Conservation (phyloP, 352 stramenopile genomes). For the Globisporangium carolinianum region DNA sequence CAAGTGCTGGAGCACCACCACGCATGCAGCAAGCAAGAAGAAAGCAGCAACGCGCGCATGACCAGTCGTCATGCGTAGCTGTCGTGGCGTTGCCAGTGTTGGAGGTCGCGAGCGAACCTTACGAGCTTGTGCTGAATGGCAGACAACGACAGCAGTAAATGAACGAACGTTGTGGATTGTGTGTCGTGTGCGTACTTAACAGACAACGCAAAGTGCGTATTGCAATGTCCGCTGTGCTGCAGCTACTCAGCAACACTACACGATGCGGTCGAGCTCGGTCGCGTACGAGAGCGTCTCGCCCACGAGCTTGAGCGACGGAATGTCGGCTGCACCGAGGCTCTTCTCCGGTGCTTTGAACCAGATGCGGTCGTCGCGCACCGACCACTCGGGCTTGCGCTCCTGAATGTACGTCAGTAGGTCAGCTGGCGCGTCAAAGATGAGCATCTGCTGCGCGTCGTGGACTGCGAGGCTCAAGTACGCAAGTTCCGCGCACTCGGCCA, state of each 20-base stretch:
- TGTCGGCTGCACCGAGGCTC: constrained; percentile 82
- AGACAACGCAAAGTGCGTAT: no score
- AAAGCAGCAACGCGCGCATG: constrained; percentile 19
- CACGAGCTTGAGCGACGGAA: constrained; percentile 93
- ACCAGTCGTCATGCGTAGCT: background rate
- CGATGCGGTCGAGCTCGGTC: constrained; percentile 92
- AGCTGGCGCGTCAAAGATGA: constrained; percentile 85
- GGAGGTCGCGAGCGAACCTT: no score
- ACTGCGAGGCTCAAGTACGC: constrained; percentile 88
- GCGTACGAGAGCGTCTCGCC: constrained; percentile 94
- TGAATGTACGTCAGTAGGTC: constrained; percentile 86
- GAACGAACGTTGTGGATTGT: no score
- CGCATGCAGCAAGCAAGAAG: constrained; percentile 21
- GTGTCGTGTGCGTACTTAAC: no score
- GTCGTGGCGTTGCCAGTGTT: no score
- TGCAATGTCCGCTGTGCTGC: no score
- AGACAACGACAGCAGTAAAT: no score
- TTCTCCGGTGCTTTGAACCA: constrained; percentile 90
- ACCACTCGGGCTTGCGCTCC: constrained; percentile 88
- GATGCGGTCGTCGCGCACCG: constrained; percentile 71
- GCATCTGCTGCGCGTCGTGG: constrained; percentile 86
- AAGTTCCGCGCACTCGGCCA: constrained; percentile 94
- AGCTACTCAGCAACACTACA: constrained; percentile 32
- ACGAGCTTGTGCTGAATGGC: no score
- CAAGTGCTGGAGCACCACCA: no score